These are phyloP conservation scores for Dillenia suffruticosa DNA, from an alignment of 164 flowering plant genomes.

Conservation along the genomic window DNA sequence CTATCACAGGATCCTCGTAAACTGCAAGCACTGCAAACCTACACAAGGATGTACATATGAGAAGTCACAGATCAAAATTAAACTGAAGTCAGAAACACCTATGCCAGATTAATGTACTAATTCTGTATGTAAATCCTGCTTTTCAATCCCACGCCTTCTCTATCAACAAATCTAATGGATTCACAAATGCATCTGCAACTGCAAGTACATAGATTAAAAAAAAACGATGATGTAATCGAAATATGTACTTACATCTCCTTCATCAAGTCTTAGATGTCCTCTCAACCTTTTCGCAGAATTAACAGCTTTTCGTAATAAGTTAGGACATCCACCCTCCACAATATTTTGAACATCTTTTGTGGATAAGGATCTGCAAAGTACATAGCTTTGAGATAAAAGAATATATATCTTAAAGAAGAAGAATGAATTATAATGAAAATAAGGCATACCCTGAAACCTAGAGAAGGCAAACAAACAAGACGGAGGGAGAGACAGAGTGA, in stretches of 20 bases:
- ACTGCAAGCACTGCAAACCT: conserved; percentile 81
- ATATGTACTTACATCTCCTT: conserved; percentile 69
- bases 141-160: no score
- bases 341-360: conserved; percentile 50
- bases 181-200: neutral
- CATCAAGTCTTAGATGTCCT: conserved; percentile 60
- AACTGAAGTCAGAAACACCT: neutral
- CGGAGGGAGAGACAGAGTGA: no score
- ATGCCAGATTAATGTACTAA: neutral
- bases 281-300: conserved; percentile 87
- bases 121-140: no score
- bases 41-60: conserved; percentile 9
- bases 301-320: conserved; percentile 66
- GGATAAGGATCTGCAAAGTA: conserved; percentile 56
- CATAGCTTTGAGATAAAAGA: no score
- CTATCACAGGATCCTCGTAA: conserved; percentile 92
- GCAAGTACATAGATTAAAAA: neutral
- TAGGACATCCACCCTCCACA: conserved; percentile 87
- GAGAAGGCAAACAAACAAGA: no score
- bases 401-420: neutral
- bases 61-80: neutral
- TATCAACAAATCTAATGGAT: no score
- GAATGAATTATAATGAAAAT: neutral
- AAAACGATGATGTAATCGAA: neutral
- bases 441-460: no score